A percentile compares a stretch with the other conserved stretches of the same genome.
These are phyloP conservation scores for Lathyrus oleraceus DNA, from an alignment of 306 rosid genomes.

Conservation along the genomic window DNA sequence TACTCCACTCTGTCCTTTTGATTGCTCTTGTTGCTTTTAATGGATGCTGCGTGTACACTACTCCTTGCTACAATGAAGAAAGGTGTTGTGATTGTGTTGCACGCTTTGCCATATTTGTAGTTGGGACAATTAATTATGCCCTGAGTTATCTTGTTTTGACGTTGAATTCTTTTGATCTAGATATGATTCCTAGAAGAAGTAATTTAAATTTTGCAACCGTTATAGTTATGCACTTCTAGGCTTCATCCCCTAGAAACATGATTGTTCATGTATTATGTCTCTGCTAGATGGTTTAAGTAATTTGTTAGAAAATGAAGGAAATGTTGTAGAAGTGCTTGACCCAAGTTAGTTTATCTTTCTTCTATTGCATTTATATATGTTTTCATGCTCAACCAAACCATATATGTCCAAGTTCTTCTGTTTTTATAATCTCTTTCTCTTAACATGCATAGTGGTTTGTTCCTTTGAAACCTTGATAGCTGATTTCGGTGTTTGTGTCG, in stretches of 20 bases:
- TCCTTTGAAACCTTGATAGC: not conserved
- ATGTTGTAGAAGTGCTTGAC: not conserved
- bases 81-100: slow-evolving; percentile 14
- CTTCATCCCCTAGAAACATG: slow-evolving; percentile 19
- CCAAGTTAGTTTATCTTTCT: not conserved
- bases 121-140: not conserved
- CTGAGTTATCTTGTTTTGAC: slow-evolving; percentile 5
- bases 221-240: not conserved
- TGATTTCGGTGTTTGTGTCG: not conserved
- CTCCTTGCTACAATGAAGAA: not conserved
- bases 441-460: not conserved
- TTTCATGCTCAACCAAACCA: not conserved
- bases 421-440: not conserved
- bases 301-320: not conserved
- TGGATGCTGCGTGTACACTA: slow-evolving; percentile 2
- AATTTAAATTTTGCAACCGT: slow-evolving; percentile 7
- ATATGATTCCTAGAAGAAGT: slow-evolving; percentile 14
- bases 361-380: not conserved
- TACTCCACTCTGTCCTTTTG: slow-evolving; percentile 84
- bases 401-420: not conserved
- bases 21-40: slow-evolving; percentile 85
- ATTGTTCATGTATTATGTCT: slow-evolving; percentile 1
- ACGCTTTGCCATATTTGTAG: slow-evolving; percentile 6
- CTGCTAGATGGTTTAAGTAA: slow-evolving; percentile 12
- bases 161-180: slow-evolving; percentile 25